Evolutionary conservation across 495 filamentous ascomycete species (phyloP), one percentile per base, ranked within the genome.

Genomic region (Podospora appendiculata): DNA sequence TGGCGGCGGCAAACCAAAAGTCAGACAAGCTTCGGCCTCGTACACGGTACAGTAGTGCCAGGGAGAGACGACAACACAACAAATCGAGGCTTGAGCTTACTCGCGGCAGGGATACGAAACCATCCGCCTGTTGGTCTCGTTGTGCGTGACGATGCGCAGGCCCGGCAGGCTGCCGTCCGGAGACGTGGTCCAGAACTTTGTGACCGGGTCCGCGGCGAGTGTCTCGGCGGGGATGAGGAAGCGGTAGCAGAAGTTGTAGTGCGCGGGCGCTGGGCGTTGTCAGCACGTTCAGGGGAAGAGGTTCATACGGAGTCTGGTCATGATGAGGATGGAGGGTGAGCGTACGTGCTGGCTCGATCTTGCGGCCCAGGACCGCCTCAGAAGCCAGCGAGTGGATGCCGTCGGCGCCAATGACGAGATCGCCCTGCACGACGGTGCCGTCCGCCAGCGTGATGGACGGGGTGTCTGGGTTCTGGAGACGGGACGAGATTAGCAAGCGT

Each of bases 351-450:
- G 25, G 25, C 25, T 25, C 25, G 25, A 25, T 25, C 25, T 25
- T 25, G 25, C 25, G 25, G 2, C 62, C 48, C 17, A 71, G 44
- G 14, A 63, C 59, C 7, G 52, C 46, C 14, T 58, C 48, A 6
- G 55, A 57, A 5, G 63, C 49, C 6, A 60, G 54, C 1, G 72
- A 67, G 48, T 79, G 72, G 35, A 78, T 58, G 0, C 79, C 79
- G 60, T 78, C 76, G 8, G 76, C 75, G 10, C 64, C 66, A 12
- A 81, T 57, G 50, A 78, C 61, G 6, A 82, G 51, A 52, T 80
- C 76, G 0, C 57, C 69, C 50, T 41, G 43, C 45, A 59, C 56
- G 57, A 51, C 53, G 12, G 43, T 56, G 1, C 68, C 67, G 47
- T 74, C 68, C n/a, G 65, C 60, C 0, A 77, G 61, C 4, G 56